A percentile compares a stretch with the other conserved stretches of the same genome.
phyloP scores from a whole-genome alignment of 345 rosid species.

The Streptanthus diversifolius region DNA sequence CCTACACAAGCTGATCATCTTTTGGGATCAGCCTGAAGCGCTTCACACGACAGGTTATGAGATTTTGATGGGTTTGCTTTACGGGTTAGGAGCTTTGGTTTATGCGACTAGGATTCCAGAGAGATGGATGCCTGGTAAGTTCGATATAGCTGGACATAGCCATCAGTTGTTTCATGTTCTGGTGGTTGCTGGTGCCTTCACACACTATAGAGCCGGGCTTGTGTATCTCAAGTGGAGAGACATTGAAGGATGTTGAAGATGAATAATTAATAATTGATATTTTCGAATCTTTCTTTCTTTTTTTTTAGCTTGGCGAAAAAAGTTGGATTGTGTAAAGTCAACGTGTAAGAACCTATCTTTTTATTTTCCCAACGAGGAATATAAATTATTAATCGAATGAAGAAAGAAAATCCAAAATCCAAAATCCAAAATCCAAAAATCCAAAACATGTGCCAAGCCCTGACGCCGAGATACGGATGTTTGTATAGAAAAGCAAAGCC shows the following conservation, averaged over 20 bases:
- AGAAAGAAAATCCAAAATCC: neutral
- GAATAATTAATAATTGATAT: neutral
- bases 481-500: neutral
- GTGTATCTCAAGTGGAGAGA: conserved; percentile 88
- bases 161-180: conserved; percentile 85
- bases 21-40: conserved; percentile 84
- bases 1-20: conserved; percentile 71
- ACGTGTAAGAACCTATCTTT: conserved; percentile 1
- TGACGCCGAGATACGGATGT: neutral
- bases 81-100: conserved; percentile 70
- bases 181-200: conserved; percentile 82
- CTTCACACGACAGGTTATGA: conserved; percentile 86
- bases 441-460: neutral
- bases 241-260: conserved; percentile 53
- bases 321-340: conserved; percentile 20
- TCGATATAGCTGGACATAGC: conserved; percentile 94
- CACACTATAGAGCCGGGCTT: conserved; percentile 82
- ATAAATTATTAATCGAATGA: neutral
- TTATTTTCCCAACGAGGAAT: neutral
- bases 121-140: conserved; percentile 94
- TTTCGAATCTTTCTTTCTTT: neutral
- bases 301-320: conserved; percentile 6
- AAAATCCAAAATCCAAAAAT: neutral
- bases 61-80: conserved; percentile 72
- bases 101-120: conserved; percentile 83